A percentile compares a stretch with the other conserved stretches of the same genome.
phyloP scores from a whole-genome alignment of 1,284 basidiomycete genomes.

The Apiotrichum montevideense region DNA sequence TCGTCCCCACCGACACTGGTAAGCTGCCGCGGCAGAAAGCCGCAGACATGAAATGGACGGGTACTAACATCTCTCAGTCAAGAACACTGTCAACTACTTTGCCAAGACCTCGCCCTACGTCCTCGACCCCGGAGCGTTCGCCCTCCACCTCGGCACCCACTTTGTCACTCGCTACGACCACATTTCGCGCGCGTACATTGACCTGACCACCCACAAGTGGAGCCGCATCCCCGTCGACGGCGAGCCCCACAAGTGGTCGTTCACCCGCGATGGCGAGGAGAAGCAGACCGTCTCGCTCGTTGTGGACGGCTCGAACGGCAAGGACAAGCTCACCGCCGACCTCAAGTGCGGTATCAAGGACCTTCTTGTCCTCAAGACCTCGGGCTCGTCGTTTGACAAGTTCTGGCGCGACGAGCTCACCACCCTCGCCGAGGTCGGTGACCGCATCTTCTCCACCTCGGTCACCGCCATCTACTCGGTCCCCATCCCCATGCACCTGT shows the following conservation, averaged over 20 bases:
- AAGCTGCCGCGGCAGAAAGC: slow-evolving; percentile 35
- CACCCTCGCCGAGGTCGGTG: slow-evolving; percentile 59
- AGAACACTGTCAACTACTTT: slow-evolving; percentile 86
- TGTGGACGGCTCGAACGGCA: slow-evolving; percentile 59
- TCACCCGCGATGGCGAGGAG: slow-evolving; percentile 84
- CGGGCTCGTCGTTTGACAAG: slow-evolving; percentile 75
- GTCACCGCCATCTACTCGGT: slow-evolving; percentile 68
- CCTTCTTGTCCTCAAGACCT: slow-evolving; percentile 80
- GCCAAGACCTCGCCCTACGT: slow-evolving; percentile 82
- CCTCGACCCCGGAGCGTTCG: slow-evolving; percentile 76
- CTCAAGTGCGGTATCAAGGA: slow-evolving; percentile 68
- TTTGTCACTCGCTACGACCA: slow-evolving; percentile 78
- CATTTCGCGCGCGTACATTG: slow-evolving; percentile 66
- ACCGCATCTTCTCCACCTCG: slow-evolving; percentile 82
- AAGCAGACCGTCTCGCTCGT: slow-evolving; percentile 65
- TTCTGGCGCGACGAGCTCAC: slow-evolving; percentile 85
- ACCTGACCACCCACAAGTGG: slow-evolving; percentile 80
- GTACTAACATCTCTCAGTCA: slow-evolving; percentile 53
- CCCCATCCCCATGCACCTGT: slow-evolving; percentile 48
- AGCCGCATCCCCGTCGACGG: slow-evolving; percentile 59
- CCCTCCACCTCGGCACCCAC: slow-evolving; percentile 76
- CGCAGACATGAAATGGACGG: too few relatives aligned
- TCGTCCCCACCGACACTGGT: slow-evolving; percentile 86
- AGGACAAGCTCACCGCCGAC: slow-evolving; percentile 51
- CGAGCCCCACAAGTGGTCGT: slow-evolving; percentile 69